Evolutionary conservation across 2,329 filamentous ascomycete species (phyloP).

Genomic region (Microsporum ferrugineum): DNA sequence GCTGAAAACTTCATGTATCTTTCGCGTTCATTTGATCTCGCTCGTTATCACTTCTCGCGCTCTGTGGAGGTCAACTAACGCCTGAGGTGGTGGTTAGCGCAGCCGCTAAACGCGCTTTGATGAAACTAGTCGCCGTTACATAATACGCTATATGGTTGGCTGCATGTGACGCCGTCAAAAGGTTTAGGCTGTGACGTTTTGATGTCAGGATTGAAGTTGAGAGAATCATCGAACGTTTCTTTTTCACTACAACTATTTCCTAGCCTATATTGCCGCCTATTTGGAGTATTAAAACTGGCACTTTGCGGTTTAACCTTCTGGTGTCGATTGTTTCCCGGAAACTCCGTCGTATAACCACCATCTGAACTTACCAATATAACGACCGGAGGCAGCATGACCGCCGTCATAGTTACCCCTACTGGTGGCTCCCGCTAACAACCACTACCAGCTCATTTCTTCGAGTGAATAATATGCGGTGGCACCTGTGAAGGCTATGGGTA

Average conservation of each 20-base stretch:
- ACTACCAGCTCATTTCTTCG: not conserved
- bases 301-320: not conserved
- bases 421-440: not conserved
- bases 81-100: not conserved
- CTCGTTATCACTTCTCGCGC: not conserved
- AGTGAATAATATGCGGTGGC: not conserved
- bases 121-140: not conserved
- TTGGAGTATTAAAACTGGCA: not conserved
- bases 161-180: not conserved
- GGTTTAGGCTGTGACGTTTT: slow-evolving; percentile 2
- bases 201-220: not conserved
- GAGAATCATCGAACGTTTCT: not conserved
- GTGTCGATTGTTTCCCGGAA: not conserved
- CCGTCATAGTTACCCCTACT: not conserved
- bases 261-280: not conserved
- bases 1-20: not conserved
- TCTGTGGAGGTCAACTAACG: not conserved
- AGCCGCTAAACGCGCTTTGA: not conserved
- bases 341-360: not conserved
- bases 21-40: not conserved
- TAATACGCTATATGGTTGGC: not conserved
- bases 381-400: not conserved
- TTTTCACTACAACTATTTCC: not conserved
- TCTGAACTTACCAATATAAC: not conserved
- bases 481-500: not conserved